These are phyloP conservation scores for Haplographium delicatum DNA, from an alignment of 495 filamentous ascomycete species.

Conservation along the genomic window DNA sequence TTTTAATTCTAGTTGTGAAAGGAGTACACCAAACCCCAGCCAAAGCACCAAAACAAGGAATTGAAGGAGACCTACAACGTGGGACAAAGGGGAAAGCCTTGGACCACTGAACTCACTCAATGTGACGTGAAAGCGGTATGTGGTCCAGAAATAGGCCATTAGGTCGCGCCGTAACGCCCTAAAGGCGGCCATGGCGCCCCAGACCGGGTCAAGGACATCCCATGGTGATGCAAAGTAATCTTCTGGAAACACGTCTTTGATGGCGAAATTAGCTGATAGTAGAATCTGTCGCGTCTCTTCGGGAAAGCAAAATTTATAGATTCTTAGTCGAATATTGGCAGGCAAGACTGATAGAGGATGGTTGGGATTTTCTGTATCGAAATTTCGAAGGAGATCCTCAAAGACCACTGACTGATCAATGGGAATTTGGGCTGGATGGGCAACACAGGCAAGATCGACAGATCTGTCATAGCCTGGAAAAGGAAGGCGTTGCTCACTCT, in stretches of 20 bases:
- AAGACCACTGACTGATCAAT: conserved; percentile 1
- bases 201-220: conserved; percentile 22
- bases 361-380: background rate
- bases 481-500: too few relatives aligned
- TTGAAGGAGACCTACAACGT: background rate
- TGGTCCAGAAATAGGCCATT: conserved; percentile 25
- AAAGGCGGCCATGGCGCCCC: conserved; percentile 15
- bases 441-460: conserved; percentile 2
- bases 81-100: conserved; percentile 17
- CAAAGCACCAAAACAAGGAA: background rate
- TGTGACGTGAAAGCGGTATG: conserved; percentile 24
- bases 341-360: conserved; percentile 14
- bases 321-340: conserved; percentile 5
- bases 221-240: conserved; percentile 16
- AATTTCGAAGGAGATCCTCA: background rate
- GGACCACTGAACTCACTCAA: conserved; percentile 18
- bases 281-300: conserved; percentile 12
- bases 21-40: background rate
- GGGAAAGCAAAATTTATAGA: conserved; percentile 20
- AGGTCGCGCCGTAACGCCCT: conserved; percentile 14
- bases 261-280: conserved; percentile 16
- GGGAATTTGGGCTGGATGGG: background rate
- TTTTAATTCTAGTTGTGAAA: background rate
- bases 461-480: conserved; percentile 3
- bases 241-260: conserved; percentile 12